Percentiles rank a stretch among this genome's conserved stretches.
Conservation (phyloP, 2,329 filamentous ascomycete species). For the Cladophialophora chaetospira region DNA sequence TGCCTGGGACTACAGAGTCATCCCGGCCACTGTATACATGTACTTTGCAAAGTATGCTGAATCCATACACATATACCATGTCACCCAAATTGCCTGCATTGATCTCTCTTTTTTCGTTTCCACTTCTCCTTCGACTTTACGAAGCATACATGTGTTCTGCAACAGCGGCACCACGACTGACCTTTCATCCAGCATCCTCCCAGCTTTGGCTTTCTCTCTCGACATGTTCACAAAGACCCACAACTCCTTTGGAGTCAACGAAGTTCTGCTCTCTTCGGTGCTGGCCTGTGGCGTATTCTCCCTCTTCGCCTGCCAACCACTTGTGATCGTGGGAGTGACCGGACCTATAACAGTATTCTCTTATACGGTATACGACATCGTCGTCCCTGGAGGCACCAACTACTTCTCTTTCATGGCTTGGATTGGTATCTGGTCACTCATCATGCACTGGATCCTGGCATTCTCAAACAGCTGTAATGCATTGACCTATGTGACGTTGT, state of each 20-base stretch:
- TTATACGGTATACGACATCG: conserved; percentile 90
- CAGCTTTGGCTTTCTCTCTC: conserved; percentile 82
- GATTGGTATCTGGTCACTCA: conserved; percentile 83
- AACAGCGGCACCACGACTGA: neutral
- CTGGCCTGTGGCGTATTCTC: conserved; percentile 80
- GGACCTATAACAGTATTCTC: conserved; percentile 93
- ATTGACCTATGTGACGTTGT: conserved; percentile 85
- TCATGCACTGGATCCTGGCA: conserved; percentile 83
- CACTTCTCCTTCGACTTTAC: neutral
- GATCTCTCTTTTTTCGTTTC: neutral
- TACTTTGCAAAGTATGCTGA: conserved; percentile 82
- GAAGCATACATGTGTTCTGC: neutral
- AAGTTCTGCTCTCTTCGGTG: conserved; percentile 83
- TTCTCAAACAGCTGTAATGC: conserved; percentile 85
- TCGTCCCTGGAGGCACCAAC: conserved; percentile 72
- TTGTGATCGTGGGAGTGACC: conserved; percentile 89
- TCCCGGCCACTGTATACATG: conserved; percentile 88
- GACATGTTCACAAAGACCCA: conserved; percentile 91
- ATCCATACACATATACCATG: conserved; percentile 11
- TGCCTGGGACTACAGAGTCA: conserved; percentile 86
- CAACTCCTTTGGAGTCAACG: conserved; percentile 85
- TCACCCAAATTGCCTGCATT: neutral
- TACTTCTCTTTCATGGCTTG: conserved; percentile 91
- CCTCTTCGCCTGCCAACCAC: conserved; percentile 75
- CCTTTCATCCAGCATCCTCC: conserved; percentile 66